phyloP scores from a whole-genome alignment of 345 rosid species.

The Moringa oleifera region DNA sequence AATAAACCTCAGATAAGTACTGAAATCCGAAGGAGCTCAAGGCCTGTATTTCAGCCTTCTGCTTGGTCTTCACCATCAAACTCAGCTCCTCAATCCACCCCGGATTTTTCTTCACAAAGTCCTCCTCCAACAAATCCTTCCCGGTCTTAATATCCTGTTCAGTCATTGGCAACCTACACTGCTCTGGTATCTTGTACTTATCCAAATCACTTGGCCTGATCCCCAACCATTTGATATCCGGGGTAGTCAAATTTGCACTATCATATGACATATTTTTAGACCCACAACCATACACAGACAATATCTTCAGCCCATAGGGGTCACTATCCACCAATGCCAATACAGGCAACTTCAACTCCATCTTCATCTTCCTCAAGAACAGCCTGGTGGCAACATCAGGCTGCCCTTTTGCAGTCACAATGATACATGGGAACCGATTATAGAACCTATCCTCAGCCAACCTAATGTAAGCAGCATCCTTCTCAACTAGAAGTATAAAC shows the following conservation, averaged over 20 bases:
- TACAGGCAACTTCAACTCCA: conserved; percentile 87
- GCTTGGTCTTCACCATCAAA: conserved; percentile 93
- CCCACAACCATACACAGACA: conserved; percentile 94
- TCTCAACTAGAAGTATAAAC: conserved; percentile 82
- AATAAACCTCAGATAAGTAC: conserved; percentile 90
- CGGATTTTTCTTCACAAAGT: conserved; percentile 97
- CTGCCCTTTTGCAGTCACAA: conserved; percentile 94
- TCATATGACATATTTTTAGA: conserved; percentile 99
- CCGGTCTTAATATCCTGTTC: conserved; percentile 99
- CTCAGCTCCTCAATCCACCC: conserved; percentile 97
- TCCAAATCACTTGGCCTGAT: conserved; percentile 91
- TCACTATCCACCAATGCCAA: conserved; percentile 95
- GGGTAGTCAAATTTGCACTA: conserved; percentile 90
- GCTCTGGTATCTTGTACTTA: conserved; percentile 85
- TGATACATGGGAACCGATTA: conserved; percentile 90
- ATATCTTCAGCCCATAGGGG: conserved; percentile 87
- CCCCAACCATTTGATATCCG: conserved; percentile 96
- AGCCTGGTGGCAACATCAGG: conserved; percentile 96
- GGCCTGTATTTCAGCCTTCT: conserved; percentile 99
- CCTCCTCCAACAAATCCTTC: conserved; percentile 90
- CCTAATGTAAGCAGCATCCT: conserved; percentile 92
- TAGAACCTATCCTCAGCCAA: conserved; percentile 94
- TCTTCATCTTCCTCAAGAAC: conserved; percentile 90
- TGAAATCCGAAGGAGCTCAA: conserved; percentile 94
- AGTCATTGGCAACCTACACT: conserved; percentile 92